phyloP scores from a whole-genome alignment of 371 early-diverging fungal genomes.

The Massospora cicadina region DNA sequence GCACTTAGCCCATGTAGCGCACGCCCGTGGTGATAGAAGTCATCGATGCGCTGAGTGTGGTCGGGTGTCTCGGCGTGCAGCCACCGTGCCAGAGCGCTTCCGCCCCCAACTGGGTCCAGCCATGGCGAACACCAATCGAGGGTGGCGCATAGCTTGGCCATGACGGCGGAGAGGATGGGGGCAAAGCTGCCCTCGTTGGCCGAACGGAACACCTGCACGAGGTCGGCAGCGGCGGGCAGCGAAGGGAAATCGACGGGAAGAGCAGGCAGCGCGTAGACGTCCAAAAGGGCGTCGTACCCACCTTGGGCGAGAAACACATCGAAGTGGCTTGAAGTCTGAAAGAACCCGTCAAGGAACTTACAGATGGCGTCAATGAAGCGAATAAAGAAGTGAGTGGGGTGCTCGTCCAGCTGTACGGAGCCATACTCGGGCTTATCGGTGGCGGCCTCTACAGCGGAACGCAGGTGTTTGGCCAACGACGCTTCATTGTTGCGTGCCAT shows the following conservation, averaged over 20 bases:
- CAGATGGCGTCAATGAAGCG: slow-evolving; percentile 16
- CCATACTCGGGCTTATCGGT: slow-evolving; percentile 17
- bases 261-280: slow-evolving; percentile 40
- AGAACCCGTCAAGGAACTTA: slow-evolving; percentile 68
- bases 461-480: slow-evolving; percentile 1
- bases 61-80: background rate
- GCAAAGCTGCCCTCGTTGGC: slow-evolving; percentile 44
- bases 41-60: background rate
- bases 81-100: background rate
- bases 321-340: slow-evolving; percentile 48
- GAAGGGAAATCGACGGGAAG: slow-evolving; percentile 60
- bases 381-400: slow-evolving; percentile 21
- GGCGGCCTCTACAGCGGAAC: slow-evolving; percentile 3
- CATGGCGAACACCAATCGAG: background rate
- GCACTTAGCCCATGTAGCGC: background rate
- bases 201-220: slow-evolving; percentile 51
- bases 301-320: slow-evolving; percentile 50
- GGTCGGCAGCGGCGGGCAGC: slow-evolving; percentile 39
- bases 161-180: slow-evolving; percentile 21
- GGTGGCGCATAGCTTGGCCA: slow-evolving; percentile 25
- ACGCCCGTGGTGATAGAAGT: background rate
- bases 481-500: background rate
- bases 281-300: slow-evolving; percentile 43
- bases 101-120: background rate
- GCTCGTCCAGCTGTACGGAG: slow-evolving; percentile 26